Evolutionary conservation across 169 alveolate genomes (phyloP), one percentile per base, ranked within the genome.

Genomic region (Plasmodium coatneyi): DNA sequence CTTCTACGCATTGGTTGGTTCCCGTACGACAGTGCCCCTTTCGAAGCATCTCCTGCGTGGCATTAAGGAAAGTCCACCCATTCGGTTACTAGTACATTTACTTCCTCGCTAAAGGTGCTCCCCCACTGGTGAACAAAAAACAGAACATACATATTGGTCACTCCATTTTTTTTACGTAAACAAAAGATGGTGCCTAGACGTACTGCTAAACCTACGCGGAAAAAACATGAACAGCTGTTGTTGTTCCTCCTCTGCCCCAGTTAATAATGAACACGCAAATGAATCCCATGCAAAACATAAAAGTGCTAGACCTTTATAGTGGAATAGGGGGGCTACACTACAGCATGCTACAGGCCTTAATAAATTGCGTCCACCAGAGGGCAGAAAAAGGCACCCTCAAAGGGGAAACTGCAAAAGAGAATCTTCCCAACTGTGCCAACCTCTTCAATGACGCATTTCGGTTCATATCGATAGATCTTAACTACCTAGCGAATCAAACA

Each of bases 271-370:
- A 22, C 76, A 2, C n/a, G 6, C n/a, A 66, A 66, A 66, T 3
- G 6, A 46, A 34, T 34, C 32, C 54, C 12, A 89, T 89, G 94
- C 79, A 70, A 10, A 89, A 41, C 25, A n/a, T 80, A 28, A 79
- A 80, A 66, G 94, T 80, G 43, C 30, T 89, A 66, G 94, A 89
- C 46, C 82, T 89, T 6, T 89, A 79, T 70, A 60, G 94, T 41
- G 94, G 94, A 34, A 89, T 89, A 79, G 94, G 94, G 46, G 94
- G 94, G 41, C 71, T 89, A 22, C 94, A 89, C 32, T 89, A 79
- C 72, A 89, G 94, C 32, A 41, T 89, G 19, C 46, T 89, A 36
- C 94, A 89, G 39, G 74, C 89, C 46, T 36, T 89, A 22, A 89
- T 52, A 7, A 89, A 89, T 89, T 78, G 52, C 71, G 43, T 80